Conservation (phyloP, 768 basidiomycete genomes). For the Cyclocybe cylindracea region DNA sequence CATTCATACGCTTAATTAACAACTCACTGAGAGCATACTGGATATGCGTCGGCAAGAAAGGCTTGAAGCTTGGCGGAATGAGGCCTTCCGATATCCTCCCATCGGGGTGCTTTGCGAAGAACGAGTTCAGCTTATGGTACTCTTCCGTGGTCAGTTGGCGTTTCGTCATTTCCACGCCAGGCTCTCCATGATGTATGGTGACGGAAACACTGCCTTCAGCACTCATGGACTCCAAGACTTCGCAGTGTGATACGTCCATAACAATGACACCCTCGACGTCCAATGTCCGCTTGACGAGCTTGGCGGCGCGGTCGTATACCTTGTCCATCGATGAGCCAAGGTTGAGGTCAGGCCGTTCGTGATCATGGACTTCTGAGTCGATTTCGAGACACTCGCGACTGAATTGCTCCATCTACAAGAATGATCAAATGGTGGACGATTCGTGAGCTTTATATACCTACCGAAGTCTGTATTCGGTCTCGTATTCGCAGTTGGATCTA, state of each 20-base stretch:
- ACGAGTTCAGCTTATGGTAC: constrained; percentile 71
- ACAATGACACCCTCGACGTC: constrained; percentile 93
- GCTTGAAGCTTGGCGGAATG: constrained; percentile 78
- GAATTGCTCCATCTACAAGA: constrained; percentile 85
- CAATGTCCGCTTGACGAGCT: constrained; percentile 84
- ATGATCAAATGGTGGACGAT: neutral
- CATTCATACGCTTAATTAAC: neutral
- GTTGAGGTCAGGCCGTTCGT: constrained; percentile 34
- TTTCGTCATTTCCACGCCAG: constrained; percentile 49
- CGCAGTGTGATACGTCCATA: constrained; percentile 90
- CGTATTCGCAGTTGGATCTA: constrained; percentile 89
- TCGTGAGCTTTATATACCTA: constrained; percentile 30
- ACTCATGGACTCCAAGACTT: constrained; percentile 74
- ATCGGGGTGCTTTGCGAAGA: constrained; percentile 79
- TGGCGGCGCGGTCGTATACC: constrained; percentile 89
- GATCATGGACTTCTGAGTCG: constrained; percentile 55
- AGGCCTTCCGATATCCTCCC: constrained; percentile 88
- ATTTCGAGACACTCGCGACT: constrained; percentile 94
- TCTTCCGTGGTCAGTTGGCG: constrained; percentile 67
- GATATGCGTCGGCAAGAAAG: constrained; percentile 79
- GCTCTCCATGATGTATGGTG: constrained; percentile 69
- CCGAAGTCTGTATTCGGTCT: constrained; percentile 89
- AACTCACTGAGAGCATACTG: constrained; percentile 86
- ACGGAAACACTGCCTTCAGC: constrained; percentile 65
- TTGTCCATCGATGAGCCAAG: constrained; percentile 70